Evolutionary conservation across 352 stramenopile species (phyloP).

Genomic region (Globisporangium megalacanthum): DNA sequence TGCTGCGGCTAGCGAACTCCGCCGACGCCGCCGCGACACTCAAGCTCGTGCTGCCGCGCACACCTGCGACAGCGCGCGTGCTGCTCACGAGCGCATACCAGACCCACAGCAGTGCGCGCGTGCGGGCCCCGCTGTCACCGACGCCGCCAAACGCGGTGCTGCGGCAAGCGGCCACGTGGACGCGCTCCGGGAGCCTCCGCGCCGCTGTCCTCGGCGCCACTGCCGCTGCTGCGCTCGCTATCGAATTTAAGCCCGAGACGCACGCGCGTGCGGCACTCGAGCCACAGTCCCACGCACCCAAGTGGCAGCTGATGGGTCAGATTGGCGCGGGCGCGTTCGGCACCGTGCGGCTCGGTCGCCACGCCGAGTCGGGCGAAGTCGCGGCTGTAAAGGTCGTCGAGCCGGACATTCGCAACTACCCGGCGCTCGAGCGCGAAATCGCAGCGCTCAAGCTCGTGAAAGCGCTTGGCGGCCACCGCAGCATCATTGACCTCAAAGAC

Average conservation of each 20-base stretch:
- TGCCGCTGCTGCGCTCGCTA: constrained; percentile 39
- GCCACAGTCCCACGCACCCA: constrained; percentile 8
- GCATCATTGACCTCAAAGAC: constrained; percentile 81
- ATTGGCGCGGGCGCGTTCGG: constrained; percentile 70
- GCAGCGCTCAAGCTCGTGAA: constrained; percentile 68
- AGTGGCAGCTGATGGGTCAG: constrained; percentile 64
- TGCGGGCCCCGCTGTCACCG: background rate
- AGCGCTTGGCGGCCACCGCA: constrained; percentile 70
- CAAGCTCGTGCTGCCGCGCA: background rate
- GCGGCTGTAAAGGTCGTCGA: constrained; percentile 74
- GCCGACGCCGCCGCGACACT: background rate
- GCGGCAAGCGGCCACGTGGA: background rate
- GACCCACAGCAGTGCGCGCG: constrained; percentile 1
- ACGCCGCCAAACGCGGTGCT: background rate
- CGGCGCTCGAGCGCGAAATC: constrained; percentile 64
- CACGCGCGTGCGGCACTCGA: constrained; percentile 39
- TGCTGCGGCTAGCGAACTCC: background rate
- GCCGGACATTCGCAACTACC: constrained; percentile 33
- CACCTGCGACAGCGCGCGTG: constrained; percentile 2
- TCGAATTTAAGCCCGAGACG: constrained; percentile 29
- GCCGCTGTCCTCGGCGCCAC: constrained; percentile 43
- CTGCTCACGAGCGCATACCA: constrained; percentile 11
- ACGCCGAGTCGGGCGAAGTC: constrained; percentile 60
- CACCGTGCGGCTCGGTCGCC: constrained; percentile 61
- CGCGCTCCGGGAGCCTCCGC: constrained; percentile 22